Evolutionary conservation across 805 yeast genomes (phyloP).

Genomic region (Monosporozyma solicola): DNA sequence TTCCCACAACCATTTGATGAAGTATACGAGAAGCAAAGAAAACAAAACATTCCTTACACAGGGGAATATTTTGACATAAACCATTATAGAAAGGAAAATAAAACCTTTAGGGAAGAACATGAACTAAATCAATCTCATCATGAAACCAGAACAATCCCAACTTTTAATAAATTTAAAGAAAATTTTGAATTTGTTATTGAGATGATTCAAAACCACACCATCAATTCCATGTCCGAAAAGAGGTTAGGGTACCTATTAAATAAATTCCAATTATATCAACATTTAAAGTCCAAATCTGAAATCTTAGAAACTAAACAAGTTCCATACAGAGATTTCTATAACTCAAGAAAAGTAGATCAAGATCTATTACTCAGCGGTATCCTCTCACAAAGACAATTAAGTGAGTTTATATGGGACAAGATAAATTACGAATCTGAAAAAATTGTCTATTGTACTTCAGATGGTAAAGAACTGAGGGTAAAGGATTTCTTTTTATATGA

Average conservation of each 20-base stretch:
- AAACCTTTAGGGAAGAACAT: neutral
- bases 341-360: slow-evolving; percentile 84
- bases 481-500: slow-evolving; percentile 17
- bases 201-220: slow-evolving; percentile 10
- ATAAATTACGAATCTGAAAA: slow-evolving; percentile 30
- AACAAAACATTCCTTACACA: slow-evolving; percentile 14
- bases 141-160: slow-evolving; percentile 17
- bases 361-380: slow-evolving; percentile 24
- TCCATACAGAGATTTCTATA: slow-evolving; percentile 62
- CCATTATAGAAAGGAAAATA: slow-evolving; percentile 18
- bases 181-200: slow-evolving; percentile 25
- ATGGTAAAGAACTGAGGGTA: slow-evolving; percentile 19
- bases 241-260: slow-evolving; percentile 27
- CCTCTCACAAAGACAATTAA: slow-evolving; percentile 23
- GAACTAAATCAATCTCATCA: neutral
- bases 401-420: slow-evolving; percentile 33
- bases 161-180: slow-evolving; percentile 24
- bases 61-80: slow-evolving; percentile 31
- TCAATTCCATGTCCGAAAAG: slow-evolving; percentile 18
- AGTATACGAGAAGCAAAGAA: slow-evolving; percentile 3
- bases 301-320: slow-evolving; percentile 30
- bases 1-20: slow-evolving; percentile 15
- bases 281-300: slow-evolving; percentile 30
- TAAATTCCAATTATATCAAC: slow-evolving; percentile 31
- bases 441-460: slow-evolving; percentile 22